Evolutionary conservation across 2,329 filamentous ascomycete species (phyloP).

Genomic region (Aspergillus felis): DNA sequence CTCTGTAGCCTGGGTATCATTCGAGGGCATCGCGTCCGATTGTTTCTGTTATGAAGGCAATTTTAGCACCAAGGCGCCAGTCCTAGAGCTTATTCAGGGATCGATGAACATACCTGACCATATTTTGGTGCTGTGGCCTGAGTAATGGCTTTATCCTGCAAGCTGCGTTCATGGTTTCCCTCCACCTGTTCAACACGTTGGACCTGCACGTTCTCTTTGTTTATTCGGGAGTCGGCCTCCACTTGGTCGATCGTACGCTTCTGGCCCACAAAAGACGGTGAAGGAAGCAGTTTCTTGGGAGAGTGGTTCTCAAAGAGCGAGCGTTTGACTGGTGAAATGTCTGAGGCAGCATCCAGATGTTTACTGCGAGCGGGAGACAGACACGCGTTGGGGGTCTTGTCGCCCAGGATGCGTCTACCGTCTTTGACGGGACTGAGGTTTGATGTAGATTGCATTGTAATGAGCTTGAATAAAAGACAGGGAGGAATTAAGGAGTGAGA

Average conservation of each 20-base stretch:
- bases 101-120: conserved; percentile 13
- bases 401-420: conserved; percentile 37
- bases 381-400: conserved; percentile 41
- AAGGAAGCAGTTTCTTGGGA: conserved; percentile 29
- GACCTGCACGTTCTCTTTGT: conserved; percentile 17
- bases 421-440: conserved; percentile 33
- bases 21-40: conserved; percentile 16
- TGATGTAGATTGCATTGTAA: conserved; percentile 14
- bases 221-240: conserved; percentile 25
- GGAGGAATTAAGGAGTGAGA: neutral
- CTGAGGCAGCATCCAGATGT: conserved; percentile 6
- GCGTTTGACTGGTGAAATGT: conserved; percentile 27
- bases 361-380: conserved; percentile 28
- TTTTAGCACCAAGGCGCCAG: neutral
- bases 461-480: neutral
- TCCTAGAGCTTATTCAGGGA: neutral
- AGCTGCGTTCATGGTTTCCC: neutral
- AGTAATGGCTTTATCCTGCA: conserved; percentile 8
- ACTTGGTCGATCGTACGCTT: conserved; percentile 40
- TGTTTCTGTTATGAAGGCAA: conserved; percentile 9
- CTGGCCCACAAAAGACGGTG: conserved; percentile 34
- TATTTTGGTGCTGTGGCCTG: conserved; percentile 14
- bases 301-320: conserved; percentile 21
- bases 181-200: conserved; percentile 2
- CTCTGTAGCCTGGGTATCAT: conserved; percentile 3